Evolutionary conservation across 306 rosid genomes (phyloP).

Genomic region (Glycine latifolia): DNA sequence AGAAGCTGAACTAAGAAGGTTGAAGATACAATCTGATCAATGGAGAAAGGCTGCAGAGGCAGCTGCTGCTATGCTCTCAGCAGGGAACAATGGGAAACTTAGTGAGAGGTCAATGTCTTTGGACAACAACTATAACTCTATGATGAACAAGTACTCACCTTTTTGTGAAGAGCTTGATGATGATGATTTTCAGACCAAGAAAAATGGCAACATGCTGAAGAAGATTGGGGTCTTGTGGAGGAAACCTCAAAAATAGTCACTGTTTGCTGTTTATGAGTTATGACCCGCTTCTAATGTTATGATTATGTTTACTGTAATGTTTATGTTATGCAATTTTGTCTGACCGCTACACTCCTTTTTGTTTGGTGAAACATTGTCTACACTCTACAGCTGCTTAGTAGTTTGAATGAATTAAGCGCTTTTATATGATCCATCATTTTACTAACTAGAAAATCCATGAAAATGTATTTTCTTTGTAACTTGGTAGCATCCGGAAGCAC

Average conservation of each 20-base stretch:
- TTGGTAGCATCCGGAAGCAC: not conserved
- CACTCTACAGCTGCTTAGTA: not conserved
- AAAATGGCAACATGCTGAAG: slow-evolving; percentile 88
- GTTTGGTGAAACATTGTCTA: slow-evolving; percentile 5
- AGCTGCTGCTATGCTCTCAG: slow-evolving; percentile 83
- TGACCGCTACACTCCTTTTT: not conserved
- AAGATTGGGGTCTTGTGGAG: slow-evolving; percentile 94
- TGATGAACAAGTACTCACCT: slow-evolving; percentile 60
- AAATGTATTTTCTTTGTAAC: not conserved
- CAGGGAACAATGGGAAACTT: slow-evolving; percentile 72
- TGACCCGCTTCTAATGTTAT: slow-evolving; percentile 23
- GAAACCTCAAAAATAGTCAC: slow-evolving; percentile 78
- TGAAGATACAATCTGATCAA: slow-evolving; percentile 89
- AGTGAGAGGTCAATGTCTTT: slow-evolving; percentile 73
- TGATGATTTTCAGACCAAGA: slow-evolving; percentile 82
- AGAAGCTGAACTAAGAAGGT: slow-evolving; percentile 78
- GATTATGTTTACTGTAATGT: not conserved
- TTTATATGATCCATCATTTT: not conserved
- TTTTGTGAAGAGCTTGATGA: slow-evolving; percentile 70
- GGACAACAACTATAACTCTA: slow-evolving; percentile 68
- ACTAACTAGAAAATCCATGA: not conserved
- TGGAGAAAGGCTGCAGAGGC: slow-evolving; percentile 99
- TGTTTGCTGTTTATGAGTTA: not conserved
- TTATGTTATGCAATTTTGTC: slow-evolving; percentile 34
- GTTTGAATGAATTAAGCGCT: slow-evolving; percentile 3